phyloP scores from a whole-genome alignment of 441 rosid species.

The Omphalea diandra region DNA sequence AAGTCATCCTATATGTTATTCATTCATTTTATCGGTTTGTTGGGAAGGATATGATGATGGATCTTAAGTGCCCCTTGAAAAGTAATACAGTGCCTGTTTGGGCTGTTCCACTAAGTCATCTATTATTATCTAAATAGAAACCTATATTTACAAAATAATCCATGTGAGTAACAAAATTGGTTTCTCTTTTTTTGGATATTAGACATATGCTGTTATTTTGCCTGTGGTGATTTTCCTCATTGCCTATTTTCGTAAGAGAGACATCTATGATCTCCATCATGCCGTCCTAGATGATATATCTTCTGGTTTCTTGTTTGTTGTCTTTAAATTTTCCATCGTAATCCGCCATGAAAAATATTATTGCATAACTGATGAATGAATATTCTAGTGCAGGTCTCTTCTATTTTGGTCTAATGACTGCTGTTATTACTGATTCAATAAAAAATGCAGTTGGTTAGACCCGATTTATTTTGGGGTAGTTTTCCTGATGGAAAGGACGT shows the following conservation, averaged over 20 bases:
- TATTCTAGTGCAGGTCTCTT: conserved; percentile 54
- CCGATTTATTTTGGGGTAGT: conserved; percentile 95
- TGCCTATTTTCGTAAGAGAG: conserved; percentile 61
- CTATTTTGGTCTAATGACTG: conserved; percentile 64
- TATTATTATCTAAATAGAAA: background rate
- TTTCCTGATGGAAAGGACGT: conserved; percentile 93
- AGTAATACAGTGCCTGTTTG: conserved; percentile 75
- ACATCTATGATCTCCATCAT: conserved; percentile 89
- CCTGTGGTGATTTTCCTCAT: conserved; percentile 59
- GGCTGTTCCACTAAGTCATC: conserved; percentile 75
- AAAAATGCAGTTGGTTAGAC: conserved; percentile 87
- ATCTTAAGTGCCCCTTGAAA: conserved; percentile 77
- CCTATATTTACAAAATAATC: conserved; percentile 8
- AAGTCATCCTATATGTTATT: conserved; percentile 39
- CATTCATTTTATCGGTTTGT: conserved; percentile 90
- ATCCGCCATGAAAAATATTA: background rate
- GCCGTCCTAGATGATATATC: conserved; percentile 58
- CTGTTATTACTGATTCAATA: conserved; percentile 70
- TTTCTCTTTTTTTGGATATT: conserved; percentile 17
- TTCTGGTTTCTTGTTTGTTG: conserved; percentile 3
- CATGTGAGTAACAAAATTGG: conserved; percentile 10
- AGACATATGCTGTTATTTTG: conserved; percentile 66
- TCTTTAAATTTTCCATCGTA: conserved; percentile 1
- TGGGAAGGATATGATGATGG: conserved; percentile 91
- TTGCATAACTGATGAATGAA: conserved; percentile 15